Conservation (phyloP, 23 red algal genomes). For the Gracilaria caudata region DNA sequence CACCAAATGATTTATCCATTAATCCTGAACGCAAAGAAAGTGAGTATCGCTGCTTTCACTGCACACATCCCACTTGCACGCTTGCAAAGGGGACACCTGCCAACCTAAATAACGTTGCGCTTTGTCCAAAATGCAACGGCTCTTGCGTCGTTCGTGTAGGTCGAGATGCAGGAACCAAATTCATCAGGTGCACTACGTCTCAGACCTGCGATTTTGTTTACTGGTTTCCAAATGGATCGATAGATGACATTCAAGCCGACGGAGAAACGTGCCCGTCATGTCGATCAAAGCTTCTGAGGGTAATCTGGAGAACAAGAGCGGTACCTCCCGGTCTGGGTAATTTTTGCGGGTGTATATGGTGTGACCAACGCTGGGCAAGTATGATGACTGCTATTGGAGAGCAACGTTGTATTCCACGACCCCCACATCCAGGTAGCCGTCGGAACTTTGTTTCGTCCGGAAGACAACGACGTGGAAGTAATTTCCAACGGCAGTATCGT, state of each 20-base stretch:
- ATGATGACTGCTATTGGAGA: constrained; percentile 25
- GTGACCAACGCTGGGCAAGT: constrained; percentile 4
- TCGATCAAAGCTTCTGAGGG: constrained; percentile 11
- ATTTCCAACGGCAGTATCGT: background rate
- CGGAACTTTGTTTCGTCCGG: background rate
- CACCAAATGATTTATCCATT: constrained; percentile 27
- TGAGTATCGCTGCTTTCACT: constrained; percentile 75
- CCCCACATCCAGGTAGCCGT: constrained; percentile 46
- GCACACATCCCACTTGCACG: constrained; percentile 43
- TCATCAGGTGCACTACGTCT: constrained; percentile 22
- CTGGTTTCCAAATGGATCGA: constrained; percentile 54
- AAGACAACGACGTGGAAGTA: background rate
- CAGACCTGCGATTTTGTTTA: constrained; percentile 61
- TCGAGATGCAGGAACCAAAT: constrained; percentile 35
- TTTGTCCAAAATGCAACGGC: constrained; percentile 44
- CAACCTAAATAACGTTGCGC: constrained; percentile 28
- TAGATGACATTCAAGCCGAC: constrained; percentile 4
- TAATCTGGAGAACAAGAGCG: constrained; percentile 20
- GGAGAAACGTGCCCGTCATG: constrained; percentile 7
- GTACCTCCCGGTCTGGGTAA: constrained; percentile 22
- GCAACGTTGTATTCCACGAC: constrained; percentile 28
- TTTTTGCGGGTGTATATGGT: constrained; percentile 64
- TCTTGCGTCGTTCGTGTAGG: constrained; percentile 36
- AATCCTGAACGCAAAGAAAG: constrained; percentile 51
- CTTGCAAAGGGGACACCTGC: constrained; percentile 64